Base-by-base conservation (phyloP, 192 early-diverging fungal genomes). In the Umbelopsis vinacea region DNA sequence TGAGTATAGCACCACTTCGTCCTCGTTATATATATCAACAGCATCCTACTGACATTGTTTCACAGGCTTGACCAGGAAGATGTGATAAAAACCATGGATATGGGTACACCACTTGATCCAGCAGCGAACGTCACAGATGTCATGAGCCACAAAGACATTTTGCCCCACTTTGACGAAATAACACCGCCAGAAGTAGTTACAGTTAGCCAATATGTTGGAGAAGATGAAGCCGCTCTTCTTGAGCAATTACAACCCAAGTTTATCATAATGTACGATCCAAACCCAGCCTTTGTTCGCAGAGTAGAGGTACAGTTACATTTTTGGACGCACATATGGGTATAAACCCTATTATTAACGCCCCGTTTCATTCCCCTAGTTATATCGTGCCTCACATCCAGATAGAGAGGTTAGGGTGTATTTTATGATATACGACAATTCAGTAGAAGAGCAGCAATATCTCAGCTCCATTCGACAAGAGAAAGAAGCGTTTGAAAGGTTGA, bases 361-460 rank as follows among this genome's bases (percentile, higher is more conserved):
- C 29, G 7, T n/a, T 38, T 43, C 2, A 46, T 66, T 60, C 26
- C 14, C 26, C 14, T 15, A 53, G 89, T 79, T 91, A 12, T 91
- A 84, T 50, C 81, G 83, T 35, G 81, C 85, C 0, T 63, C 73
- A 17, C 63, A 91, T 74, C 87, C 89, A 8, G 76, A 76, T 2
- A 63, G 74, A 9, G 76, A 86, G 21, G 72, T 92, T 21, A 90
- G 90, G 66, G 93, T 98, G 7, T 98, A 96, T 69, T 97, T 98
- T 78, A 84, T 97, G 74, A 85, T 96, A 0, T 98, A 99, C 76
- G 93, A 97, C 63, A 93, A 96, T 79, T 95, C 93, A 9, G 87
- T 96, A 1, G 96, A 99, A 78, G 97, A 98, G 79, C 97, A 98
- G 79, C 80, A 87, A 29, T 99, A 96, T 71, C 76, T 99, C 43